Base-by-base conservation (phyloP, 1,139 yeast species). In the Protomyces arabidopsidicola region DNA sequence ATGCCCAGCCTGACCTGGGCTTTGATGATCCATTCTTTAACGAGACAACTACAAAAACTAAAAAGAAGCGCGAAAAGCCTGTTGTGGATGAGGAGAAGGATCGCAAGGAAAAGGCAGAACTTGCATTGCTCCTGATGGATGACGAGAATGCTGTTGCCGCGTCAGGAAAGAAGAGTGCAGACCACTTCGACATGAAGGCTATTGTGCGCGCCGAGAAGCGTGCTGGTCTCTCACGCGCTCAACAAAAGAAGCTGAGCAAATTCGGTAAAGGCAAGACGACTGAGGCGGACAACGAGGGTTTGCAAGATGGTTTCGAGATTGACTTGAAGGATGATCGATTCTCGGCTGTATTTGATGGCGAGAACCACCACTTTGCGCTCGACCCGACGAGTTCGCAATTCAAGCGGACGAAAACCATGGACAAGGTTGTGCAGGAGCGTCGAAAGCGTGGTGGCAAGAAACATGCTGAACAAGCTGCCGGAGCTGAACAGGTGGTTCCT, bases 281-380 rank as follows among this genome's bases (percentile, higher is more conserved):
- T 65, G 81, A 79, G 68, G 78, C 77, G 62, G 84, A 81, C 22
- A 35, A 55, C 14, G 67, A 66, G 35, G 67, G 65, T 14, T 20
- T 61, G 67, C 75, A 71, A 51, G 75, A 74, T 10, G 77, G 75
- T 55, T 76, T 79, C 35, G 81, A 82, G 58, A 89, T 88, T 69
- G 84, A 85, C 67, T 86, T 90, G 72, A 79, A 82, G 66, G 99
- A 95, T 79, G 86, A 88, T 34, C 87, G 99, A 77, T 95, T 95
- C 79, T 81, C 82, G 53, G 97, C 90, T 70, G 81, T 93, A 69
- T 91, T 88, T 72, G 62, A 58, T 38, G 53, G 53, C 31, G 95
- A 90, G 70, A 85, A 84, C 69, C 96, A 89, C 69, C 95, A 88
- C 65, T 95, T 85, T 76, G 97, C 97, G 9, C 90, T 93, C 71